Evolutionary conservation across 805 yeast species (phyloP), one percentile per base, ranked within the genome.

Genomic region (Barnettozyma populi): DNA sequence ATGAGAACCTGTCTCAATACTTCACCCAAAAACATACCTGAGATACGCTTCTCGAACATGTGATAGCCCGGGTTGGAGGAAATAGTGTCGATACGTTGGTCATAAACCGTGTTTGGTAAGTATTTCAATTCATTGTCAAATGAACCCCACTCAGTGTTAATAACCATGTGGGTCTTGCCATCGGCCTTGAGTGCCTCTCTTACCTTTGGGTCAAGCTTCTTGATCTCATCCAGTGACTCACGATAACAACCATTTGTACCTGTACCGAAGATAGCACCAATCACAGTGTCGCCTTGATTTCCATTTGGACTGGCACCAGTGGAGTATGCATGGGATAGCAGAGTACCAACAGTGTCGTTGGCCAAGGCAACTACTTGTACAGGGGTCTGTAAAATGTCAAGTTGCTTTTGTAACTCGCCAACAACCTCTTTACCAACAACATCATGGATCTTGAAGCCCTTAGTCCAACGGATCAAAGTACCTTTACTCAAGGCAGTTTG

Each of bases 101-200:
- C 99, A 64, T 82, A 90, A 51, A 79, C 77, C 4, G 96, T 86
- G 43, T 72, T 76, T 51, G 97, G 97, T 53, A 92, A 72, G 36
- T 81, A 72, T 55, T 79, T 73, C 52, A 90, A 73, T 20, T 79
- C 82, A 62, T 92, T 92, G 68, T 92, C 98, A 60, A 90, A 92
- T 38, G 97, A 89, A 53, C 98, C 98, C 97, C 98, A 94, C 69
- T 94, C 99, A 41, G 97, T 90, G 70, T 90, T 90, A 58, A 90
- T 77, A 53, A 89, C 86, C 97, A 90, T 90, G 53, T 82, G 80
- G 2, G 74, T 71, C 45, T 75, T 73, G 32, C 80, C 82, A 44
- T 68, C 62, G 1, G 64, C 57, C 19, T 62, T 44, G 57, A 76
- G 66, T 19, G 62, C 63, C 23, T 60, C 66, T 41, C 66, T 66